Percentiles rank a stretch among this genome's conserved stretches.
These are phyloP conservation scores for Erythrobasidium yunnanense DNA, from an alignment of 768 basidiomycete species.

Conservation along the genomic window DNA sequence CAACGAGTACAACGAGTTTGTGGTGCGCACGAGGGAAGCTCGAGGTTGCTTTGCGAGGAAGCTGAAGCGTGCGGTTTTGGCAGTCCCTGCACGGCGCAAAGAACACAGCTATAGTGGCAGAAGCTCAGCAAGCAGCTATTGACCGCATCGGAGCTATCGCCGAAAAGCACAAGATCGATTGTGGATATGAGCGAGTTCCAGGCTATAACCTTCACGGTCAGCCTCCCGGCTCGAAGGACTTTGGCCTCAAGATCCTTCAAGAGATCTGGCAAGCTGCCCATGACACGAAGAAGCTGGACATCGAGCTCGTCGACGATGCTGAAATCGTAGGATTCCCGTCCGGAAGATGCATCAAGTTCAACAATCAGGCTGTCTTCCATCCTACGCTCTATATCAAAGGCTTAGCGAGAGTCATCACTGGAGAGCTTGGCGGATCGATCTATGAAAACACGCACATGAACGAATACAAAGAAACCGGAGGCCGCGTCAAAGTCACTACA, in stretches of 20 bases:
- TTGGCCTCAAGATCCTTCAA: background rate
- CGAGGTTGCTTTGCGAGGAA: background rate
- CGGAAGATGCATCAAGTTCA: background rate
- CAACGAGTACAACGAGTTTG: background rate
- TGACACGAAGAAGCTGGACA: background rate
- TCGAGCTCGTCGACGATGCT: background rate
- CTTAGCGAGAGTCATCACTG: background rate
- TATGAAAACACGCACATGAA: background rate
- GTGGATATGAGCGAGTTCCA: background rate
- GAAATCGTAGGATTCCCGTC: background rate
- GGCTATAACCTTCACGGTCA: background rate
- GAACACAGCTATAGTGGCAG: background rate
- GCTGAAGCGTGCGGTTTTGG: background rate
- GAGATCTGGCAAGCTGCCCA: background rate
- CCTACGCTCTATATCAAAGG: background rate
- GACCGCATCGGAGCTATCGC: background rate
- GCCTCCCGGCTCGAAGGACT: background rate
- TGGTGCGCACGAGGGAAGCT: background rate
- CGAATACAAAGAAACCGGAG: background rate
- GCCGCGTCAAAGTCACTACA: background rate
- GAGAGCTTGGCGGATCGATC: background rate
- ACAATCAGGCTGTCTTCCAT: constrained; percentile 1
- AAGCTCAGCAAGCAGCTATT: background rate
- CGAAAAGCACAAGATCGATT: background rate
- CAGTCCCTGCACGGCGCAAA: background rate